A percentile compares a stretch with the other conserved stretches of the same genome.
These are phyloP conservation scores for Ophiocordyceps australis DNA, from an alignment of 2,329 filamentous ascomycete species.

Conservation along the genomic window DNA sequence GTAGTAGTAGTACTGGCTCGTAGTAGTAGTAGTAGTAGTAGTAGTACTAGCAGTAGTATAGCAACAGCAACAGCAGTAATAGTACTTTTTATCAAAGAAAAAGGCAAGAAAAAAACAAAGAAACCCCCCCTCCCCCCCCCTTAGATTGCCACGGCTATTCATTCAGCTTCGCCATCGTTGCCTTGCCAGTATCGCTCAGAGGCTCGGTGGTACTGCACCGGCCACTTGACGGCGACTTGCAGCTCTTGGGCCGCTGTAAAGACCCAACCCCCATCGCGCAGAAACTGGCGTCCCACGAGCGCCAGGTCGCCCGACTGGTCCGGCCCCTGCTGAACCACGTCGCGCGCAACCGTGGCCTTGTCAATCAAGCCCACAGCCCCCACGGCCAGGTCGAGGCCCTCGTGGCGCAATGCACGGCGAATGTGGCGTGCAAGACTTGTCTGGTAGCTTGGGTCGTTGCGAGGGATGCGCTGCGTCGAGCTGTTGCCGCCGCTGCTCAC, in stretches of 20 bases:
- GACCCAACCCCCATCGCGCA: constrained; percentile 67
- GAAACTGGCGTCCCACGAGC: constrained; percentile 56
- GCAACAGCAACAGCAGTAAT: no score
- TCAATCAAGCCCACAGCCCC: constrained; percentile 60
- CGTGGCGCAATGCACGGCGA: constrained; percentile 41
- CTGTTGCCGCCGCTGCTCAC: constrained; percentile 62
- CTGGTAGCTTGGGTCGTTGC: constrained; percentile 51
- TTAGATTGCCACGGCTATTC: no score
- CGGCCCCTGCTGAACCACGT: constrained; percentile 25
- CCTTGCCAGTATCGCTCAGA: no score
- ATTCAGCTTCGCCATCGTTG: no score
- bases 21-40: no score
- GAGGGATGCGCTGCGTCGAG: constrained; percentile 38
- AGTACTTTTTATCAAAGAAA: no score
- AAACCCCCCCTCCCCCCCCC: no score
- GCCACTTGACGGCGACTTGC: constrained; percentile 50
- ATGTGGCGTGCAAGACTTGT: constrained; percentile 53
- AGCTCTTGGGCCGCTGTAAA: constrained; percentile 56
- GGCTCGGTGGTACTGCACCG: constrained; percentile 42
- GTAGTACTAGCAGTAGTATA: no score
- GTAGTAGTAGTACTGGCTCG: no score
- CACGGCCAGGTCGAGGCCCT: constrained; percentile 38
- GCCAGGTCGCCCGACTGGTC: constrained; percentile 42
- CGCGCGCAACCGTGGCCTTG: constrained; percentile 47
- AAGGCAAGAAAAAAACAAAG: no score